Percentiles rank a stretch among this genome's conserved stretches.
Conservation (phyloP, 139 green algal genomes). For the Zygnema cylindricum region DNA sequence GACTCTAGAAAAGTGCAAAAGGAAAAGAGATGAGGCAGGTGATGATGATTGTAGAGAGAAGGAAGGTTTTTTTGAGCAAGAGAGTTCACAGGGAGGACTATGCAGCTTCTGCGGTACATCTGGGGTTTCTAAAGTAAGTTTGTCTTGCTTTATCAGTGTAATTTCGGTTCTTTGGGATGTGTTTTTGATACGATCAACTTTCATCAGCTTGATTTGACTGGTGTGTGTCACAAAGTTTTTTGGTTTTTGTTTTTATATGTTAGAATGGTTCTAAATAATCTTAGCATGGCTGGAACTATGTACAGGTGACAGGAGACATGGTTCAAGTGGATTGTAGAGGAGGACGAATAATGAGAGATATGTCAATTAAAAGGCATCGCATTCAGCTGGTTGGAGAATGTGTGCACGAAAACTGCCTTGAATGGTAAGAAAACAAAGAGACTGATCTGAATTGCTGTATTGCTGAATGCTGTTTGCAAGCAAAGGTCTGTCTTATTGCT, state of each 20-base stretch:
- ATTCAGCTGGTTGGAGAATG: not conserved
- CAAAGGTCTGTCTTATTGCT: no score
- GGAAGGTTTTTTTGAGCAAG: no score
- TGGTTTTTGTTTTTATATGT: not conserved
- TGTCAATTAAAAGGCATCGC: not conserved
- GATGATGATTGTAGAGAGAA: no score
- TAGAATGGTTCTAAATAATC: constrained; percentile 1
- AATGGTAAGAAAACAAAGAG: not conserved
- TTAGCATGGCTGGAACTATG: no score
- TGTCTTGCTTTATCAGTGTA: not conserved
- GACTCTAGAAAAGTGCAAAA: no score
- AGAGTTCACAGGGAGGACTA: no score
- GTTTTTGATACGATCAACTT: no score
- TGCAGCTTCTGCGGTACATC: constrained; percentile 1
- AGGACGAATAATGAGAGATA: not conserved
- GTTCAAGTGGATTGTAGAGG: not conserved
- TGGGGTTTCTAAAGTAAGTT: not conserved
- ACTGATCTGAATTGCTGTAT: no score
- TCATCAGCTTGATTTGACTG: no score
- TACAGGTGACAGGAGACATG: not conserved
- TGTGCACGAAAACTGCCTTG: not conserved
- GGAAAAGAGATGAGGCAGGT: no score
- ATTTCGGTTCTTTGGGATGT: no score
- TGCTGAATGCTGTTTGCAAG: no score
- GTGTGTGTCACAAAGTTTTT: constrained; percentile 5